These are phyloP conservation scores for Neofusicoccum laricinum DNA, from an alignment of 2,329 filamentous ascomycete genomes.

Conservation along the genomic window DNA sequence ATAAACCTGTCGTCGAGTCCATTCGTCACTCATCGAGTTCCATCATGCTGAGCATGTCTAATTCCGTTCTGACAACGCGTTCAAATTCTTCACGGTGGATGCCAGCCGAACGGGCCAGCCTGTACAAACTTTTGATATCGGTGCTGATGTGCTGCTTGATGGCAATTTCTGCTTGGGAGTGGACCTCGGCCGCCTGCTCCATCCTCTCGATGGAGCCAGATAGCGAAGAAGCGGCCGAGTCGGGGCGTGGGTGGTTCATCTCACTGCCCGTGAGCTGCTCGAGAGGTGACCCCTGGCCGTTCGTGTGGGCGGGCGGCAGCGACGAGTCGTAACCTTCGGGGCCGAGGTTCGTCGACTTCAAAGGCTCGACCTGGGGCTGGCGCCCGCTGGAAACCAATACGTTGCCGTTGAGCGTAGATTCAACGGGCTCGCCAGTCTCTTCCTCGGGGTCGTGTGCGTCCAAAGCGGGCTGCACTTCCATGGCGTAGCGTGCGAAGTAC, in stretches of 20 bases:
- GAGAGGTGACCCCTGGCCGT: slow-evolving; percentile 8
- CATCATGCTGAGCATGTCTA: slow-evolving; percentile 67
- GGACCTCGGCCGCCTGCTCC: slow-evolving; percentile 54
- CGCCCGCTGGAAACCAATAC: slow-evolving; percentile 39
- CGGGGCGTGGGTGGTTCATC: slow-evolving; percentile 17
- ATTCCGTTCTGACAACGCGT: slow-evolving; percentile 65
- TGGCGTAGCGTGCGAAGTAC: slow-evolving; percentile 74
- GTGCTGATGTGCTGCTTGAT: slow-evolving; percentile 77
- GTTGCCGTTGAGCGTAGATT: slow-evolving; percentile 56
- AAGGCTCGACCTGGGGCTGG: slow-evolving; percentile 42
- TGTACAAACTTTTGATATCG: slow-evolving; percentile 72
- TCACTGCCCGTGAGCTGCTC: slow-evolving; percentile 7
- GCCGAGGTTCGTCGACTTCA: slow-evolving; percentile 37
- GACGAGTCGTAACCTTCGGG: slow-evolving; percentile 33
- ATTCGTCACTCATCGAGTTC: slow-evolving; percentile 52
- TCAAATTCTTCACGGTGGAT: slow-evolving; percentile 76
- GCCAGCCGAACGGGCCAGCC: slow-evolving; percentile 66
- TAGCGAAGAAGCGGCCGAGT: slow-evolving; percentile 41
- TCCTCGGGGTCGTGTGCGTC: slow-evolving; percentile 81
- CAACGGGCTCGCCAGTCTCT: slow-evolving; percentile 45
- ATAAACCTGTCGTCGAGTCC: background rate
- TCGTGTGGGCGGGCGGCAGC: slow-evolving; percentile 20
- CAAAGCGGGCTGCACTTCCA: slow-evolving; percentile 74
- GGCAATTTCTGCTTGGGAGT: slow-evolving; percentile 66
- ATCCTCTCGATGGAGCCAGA: slow-evolving; percentile 51